A percentile compares a stretch with the other conserved stretches of the same genome.
phyloP scores from a whole-genome alignment of 2,329 filamentous ascomycete genomes.

The Tolypocladium ophioglossoides region DNA sequence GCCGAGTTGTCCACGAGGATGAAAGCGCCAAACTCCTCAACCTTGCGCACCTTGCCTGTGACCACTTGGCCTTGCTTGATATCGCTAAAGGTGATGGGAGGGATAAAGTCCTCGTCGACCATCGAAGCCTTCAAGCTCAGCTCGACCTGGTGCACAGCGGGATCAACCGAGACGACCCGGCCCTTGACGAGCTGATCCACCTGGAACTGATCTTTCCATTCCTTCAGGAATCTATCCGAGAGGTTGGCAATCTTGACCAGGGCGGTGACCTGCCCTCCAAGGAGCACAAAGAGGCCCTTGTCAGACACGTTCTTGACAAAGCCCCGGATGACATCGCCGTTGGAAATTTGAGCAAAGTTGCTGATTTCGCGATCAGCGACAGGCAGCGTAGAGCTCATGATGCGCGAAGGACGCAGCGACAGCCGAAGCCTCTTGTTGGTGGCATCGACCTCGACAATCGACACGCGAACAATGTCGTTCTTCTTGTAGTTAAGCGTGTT shows the following conservation, averaged over 20 bases:
- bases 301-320: conserved; percentile 87
- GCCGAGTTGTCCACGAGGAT: conserved; percentile 78
- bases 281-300: conserved; percentile 76
- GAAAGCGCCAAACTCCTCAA: conserved; percentile 92
- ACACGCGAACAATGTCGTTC: conserved; percentile 82
- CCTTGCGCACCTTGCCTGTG: conserved; percentile 84
- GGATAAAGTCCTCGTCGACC: conserved; percentile 67
- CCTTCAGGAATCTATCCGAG: conserved; percentile 83
- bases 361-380: conserved; percentile 75
- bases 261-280: conserved; percentile 72
- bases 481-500: conserved; percentile 67
- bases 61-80: conserved; percentile 71
- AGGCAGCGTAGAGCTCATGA: conserved; percentile 73
- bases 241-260: conserved; percentile 81
- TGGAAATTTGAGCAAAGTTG: conserved; percentile 57
- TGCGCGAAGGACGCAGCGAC: conserved; percentile 76
- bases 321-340: conserved; percentile 74
- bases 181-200: conserved; percentile 86
- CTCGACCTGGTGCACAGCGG: conserved; percentile 60
- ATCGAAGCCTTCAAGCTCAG: conserved; percentile 81
- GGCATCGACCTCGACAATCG: conserved; percentile 67
- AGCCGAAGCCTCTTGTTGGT: conserved; percentile 77
- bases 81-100: conserved; percentile 64
- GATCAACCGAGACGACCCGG: conserved; percentile 65
- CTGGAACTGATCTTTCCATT: conserved; percentile 87